Conservation (phyloP, 495 filamentous ascomycete genomes). For the Aspergillus nanangensis region DNA sequence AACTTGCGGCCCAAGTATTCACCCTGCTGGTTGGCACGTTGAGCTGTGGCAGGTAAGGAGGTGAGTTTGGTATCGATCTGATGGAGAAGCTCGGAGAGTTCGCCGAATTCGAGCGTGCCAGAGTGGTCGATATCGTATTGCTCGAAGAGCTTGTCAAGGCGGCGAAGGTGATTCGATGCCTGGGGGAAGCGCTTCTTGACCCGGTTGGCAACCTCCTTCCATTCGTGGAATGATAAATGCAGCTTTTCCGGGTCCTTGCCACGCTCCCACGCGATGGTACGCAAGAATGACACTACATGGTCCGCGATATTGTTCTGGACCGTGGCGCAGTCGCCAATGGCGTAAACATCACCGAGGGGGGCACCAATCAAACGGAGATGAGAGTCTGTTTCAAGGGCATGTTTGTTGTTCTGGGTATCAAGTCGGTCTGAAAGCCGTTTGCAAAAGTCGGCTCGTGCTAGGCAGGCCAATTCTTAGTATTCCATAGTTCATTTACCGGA, state of each 20-base stretch:
- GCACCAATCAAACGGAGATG: constrained; percentile 90
- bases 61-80: constrained; percentile 92
- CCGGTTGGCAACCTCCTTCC: constrained; percentile 73
- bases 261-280: constrained; percentile 86
- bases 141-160: constrained; percentile 83
- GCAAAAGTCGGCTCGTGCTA: constrained; percentile 75
- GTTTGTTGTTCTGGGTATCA: constrained; percentile 77
- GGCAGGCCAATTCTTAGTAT: background rate
- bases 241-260: constrained; percentile 82
- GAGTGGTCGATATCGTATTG: constrained; percentile 90
- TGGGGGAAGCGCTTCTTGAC: constrained; percentile 91
- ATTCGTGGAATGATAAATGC: constrained; percentile 79
- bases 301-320: constrained; percentile 94
- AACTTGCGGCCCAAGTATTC: constrained; percentile 91
- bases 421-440: constrained; percentile 68
- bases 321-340: constrained; percentile 93
- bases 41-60: constrained; percentile 83
- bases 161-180: constrained; percentile 81
- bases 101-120: constrained; percentile 89
- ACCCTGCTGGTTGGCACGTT: constrained; percentile 95
- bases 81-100: constrained; percentile 79
- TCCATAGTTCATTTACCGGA: too few species aligned
- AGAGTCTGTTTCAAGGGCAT: constrained; percentile 92
- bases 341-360: constrained; percentile 92
- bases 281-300: constrained; percentile 82